Percentiles rank a stretch among this genome's conserved stretches.
Conservation (phyloP, 2,329 filamentous ascomycete genomes). For the Fusarium fujikuroi region DNA sequence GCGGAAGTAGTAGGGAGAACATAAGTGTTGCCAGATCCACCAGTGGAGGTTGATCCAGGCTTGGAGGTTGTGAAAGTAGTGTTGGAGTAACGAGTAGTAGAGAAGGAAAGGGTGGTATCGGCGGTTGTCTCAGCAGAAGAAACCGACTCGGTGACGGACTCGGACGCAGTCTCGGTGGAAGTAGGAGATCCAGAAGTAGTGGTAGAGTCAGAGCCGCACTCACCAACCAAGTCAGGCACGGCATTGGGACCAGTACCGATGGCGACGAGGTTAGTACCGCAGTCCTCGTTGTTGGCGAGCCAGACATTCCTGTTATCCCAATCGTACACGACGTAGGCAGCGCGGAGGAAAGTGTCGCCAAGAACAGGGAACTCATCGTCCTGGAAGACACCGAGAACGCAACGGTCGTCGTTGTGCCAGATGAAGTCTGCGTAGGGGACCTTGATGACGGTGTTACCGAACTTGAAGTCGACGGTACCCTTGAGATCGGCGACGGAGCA, state of each 20-base stretch:
- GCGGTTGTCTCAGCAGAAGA: conserved; percentile 12
- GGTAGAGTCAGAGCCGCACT: conserved; percentile 43
- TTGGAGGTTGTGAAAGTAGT: conserved; percentile 25
- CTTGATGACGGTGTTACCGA: conserved; percentile 57
- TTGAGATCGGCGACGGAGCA: conserved; percentile 50
- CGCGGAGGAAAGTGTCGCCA: conserved; percentile 58
- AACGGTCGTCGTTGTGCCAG: conserved; percentile 48
- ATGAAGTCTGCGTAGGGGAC: conserved; percentile 61
- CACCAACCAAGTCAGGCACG: conserved; percentile 47
- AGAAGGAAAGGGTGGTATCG: conserved; percentile 22
- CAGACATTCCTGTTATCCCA: conserved; percentile 54
- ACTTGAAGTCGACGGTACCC: conserved; percentile 60
- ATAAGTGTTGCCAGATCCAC: conserved; percentile 4
- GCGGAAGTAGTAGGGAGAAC: conserved; percentile 15
- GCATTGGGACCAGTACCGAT: conserved; percentile 54
- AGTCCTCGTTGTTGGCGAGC: conserved; percentile 52
- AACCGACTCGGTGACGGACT: conserved; percentile 4
- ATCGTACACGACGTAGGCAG: conserved; percentile 58
- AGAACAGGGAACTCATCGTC: conserved; percentile 55
- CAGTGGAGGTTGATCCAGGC: background rate
- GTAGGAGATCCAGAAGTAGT: conserved; percentile 19
- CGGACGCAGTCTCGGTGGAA: conserved; percentile 25
- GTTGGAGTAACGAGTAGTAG: conserved; percentile 33
- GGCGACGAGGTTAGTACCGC: conserved; percentile 51
- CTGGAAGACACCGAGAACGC: conserved; percentile 59